A percentile compares a stretch with the other conserved stretches of the same genome.
Conservation (phyloP, 345 rosid species). For the Fremontodendron californicum region DNA sequence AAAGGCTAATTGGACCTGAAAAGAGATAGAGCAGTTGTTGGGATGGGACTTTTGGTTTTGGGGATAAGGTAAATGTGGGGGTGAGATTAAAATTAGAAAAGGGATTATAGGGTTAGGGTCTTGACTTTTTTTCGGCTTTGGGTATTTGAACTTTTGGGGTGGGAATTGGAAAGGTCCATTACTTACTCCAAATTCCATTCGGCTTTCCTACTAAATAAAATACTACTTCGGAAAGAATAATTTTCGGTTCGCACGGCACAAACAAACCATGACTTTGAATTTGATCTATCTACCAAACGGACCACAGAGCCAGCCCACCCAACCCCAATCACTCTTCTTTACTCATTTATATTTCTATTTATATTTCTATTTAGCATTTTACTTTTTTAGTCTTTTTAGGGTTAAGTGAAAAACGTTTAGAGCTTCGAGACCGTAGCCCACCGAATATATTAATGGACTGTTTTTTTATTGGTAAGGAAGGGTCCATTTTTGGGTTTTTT, state of each 20-base stretch:
- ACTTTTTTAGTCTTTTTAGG: neutral
- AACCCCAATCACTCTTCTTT: neutral
- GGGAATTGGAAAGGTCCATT: conserved; percentile 7
- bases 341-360: neutral
- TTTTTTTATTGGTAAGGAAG: conserved; percentile 1
- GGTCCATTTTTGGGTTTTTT: neutral
- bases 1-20: conserved; percentile 48
- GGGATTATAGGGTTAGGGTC: neutral
- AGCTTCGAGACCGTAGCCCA: conserved; percentile 15
- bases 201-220: neutral
- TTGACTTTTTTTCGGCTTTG: neutral
- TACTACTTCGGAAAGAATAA: neutral
- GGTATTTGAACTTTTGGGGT: conserved; percentile 12
- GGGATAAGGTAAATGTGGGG: conserved; percentile 11
- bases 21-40: neutral
- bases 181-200: neutral
- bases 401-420: neutral
- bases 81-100: neutral
- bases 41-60: neutral
- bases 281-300: neutral
- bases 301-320: conserved; percentile 22
- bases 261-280: too few relatives aligned
- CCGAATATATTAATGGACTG: neutral
- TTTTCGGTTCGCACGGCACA: too few relatives aligned
- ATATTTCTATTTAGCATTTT: neutral